Base-by-base conservation (phyloP, 1,284 basidiomycete genomes). In the Trichosporon sp. region DNA sequence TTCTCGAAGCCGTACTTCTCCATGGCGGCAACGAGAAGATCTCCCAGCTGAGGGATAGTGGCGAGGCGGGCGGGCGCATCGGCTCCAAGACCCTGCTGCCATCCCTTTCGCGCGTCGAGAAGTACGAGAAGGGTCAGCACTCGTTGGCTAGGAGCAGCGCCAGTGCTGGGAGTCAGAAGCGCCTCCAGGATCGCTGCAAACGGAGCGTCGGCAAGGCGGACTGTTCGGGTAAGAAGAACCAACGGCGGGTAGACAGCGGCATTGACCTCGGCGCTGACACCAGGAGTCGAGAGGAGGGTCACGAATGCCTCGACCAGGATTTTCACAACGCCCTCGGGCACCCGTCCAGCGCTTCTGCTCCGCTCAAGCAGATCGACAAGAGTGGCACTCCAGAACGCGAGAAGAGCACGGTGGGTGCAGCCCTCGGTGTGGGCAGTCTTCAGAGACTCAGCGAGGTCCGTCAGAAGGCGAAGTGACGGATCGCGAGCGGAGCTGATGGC, bases 371-470 rank as follows among this genome's bases (percentile, higher is more conserved):
- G 91, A 59, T 92, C 92, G 27, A 95, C 86, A 54, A 95, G 81
- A 0, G 86, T 86, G 3, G 91, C 88, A 4, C 88, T 86, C 81
- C 93, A 93, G 80, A 98, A 98, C 0, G 88, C 87, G 52, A 94
- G 81, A 13, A 98, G 81, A 0, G 89, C 86, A 40, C 88, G 88
- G 76, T 96, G 89, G 0, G 83, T 79, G 34, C 79, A 78, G 0
- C 78, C 82, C 65, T 83, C 84, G 70, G 84, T 84, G 62, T 89
- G 71, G 0, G 87, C 85, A 5, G 46, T 56, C 29, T 78, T 78
- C 40, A 65, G 36, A 14, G 58, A 57, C 23, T 76, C 77, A 32
- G 63, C 59, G 1, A 86, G 78, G 68, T 92, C 89, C 40, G 89
- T 86, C 6, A 83, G 71, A 36, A 84, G 70, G 29, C 81, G 75